These are phyloP conservation scores for Herpetospermum pedunculosum DNA, from an alignment of 306 rosid species.

Conservation along the genomic window DNA sequence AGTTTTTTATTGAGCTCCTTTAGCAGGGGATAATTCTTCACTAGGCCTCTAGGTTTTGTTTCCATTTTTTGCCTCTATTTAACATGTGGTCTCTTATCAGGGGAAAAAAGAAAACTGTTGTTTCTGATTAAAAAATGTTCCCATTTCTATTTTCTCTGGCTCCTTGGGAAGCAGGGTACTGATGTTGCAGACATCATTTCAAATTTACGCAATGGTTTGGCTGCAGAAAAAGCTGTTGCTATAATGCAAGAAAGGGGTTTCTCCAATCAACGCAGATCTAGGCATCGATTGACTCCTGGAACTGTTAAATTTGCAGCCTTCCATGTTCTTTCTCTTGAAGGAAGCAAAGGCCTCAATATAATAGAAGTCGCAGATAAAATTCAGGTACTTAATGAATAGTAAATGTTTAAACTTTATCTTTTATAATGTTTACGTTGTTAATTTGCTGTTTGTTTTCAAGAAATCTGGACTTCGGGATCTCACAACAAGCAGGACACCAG, in stretches of 20 bases:
- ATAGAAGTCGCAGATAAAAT: constrained; percentile 68
- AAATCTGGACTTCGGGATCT: constrained; percentile 83
- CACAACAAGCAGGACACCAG: constrained; percentile 73
- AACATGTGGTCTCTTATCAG: not conserved
- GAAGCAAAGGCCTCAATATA: constrained; percentile 57
- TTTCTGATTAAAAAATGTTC: not conserved
- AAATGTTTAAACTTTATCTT: not conserved
- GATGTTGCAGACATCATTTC: constrained; percentile 47
- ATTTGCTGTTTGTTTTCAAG: constrained; percentile 20
- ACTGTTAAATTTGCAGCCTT: constrained; percentile 83
- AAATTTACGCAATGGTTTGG: constrained; percentile 58
- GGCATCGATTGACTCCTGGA: constrained; percentile 72
- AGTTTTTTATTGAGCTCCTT: not conserved
- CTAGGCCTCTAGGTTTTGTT: not conserved
- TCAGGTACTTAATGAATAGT: constrained; percentile 37
- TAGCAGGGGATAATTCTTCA: not conserved
- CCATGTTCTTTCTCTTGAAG: constrained; percentile 79
- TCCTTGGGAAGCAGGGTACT: constrained; percentile 38
- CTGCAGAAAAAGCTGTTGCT: constrained; percentile 59
- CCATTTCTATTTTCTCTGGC: not conserved
- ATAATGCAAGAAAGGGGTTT: constrained; percentile 62
- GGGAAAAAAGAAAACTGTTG: not conserved
- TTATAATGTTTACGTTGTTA: constrained; percentile 3
- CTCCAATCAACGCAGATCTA: constrained; percentile 42
- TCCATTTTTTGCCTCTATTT: not conserved